Evolutionary conservation across 164 flowering plant species (phyloP).

Genomic region (Nymphaea thermarum): DNA sequence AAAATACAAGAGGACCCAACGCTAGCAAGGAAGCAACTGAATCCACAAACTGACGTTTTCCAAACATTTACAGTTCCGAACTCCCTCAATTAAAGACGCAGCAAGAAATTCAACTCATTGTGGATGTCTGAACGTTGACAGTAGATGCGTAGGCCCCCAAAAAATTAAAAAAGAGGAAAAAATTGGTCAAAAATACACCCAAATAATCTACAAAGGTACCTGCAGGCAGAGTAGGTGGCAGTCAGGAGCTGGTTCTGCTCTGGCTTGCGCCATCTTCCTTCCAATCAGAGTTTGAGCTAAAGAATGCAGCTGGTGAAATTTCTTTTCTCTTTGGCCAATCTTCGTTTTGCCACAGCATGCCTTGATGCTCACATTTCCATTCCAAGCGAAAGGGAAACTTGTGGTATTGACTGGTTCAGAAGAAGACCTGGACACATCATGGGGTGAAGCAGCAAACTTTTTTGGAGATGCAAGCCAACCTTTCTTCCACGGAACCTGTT

Average conservation of each 20-base stretch:
- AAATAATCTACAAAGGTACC: background rate
- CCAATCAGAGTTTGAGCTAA: conserved; percentile 18
- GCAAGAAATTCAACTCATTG: background rate
- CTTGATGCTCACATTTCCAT: conserved; percentile 19
- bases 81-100: too few relatives aligned
- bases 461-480: background rate
- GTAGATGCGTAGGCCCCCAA: too few relatives aligned
- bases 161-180: too few relatives aligned
- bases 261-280: background rate
- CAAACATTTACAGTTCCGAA: too few relatives aligned
- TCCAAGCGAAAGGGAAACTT: conserved; percentile 18
- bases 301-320: conserved; percentile 23
- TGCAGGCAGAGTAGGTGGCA: background rate
- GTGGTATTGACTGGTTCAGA: conserved; percentile 11
- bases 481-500: conserved; percentile 12
- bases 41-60: too few relatives aligned
- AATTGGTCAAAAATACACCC: background rate
- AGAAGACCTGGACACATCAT: background rate
- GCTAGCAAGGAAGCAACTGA: too few relatives aligned
- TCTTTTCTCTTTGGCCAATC: conserved; percentile 10
- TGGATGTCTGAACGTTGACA: background rate
- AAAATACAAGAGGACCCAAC: too few relatives aligned
- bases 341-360: conserved; percentile 9
- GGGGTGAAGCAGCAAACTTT: background rate
- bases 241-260: background rate